Evolutionary conservation across 495 filamentous ascomycete species (phyloP).

Genomic region (Diplogelasinospora grovesii): DNA sequence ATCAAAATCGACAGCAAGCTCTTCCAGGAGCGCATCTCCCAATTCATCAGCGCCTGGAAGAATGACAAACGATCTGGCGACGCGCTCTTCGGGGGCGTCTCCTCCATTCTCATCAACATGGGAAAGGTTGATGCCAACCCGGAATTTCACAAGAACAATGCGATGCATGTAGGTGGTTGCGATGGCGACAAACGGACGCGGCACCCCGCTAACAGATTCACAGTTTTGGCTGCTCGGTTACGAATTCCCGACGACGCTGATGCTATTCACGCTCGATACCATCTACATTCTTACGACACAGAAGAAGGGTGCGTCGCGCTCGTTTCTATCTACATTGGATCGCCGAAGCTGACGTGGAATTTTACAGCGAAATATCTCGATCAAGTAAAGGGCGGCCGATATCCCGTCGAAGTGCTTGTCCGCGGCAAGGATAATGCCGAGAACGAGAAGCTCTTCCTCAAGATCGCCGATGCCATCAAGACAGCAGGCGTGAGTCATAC

Average conservation of each 20-base stretch:
- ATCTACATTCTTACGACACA: conserved; percentile 89
- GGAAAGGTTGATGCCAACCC: conserved; percentile 81
- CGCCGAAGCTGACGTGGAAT: conserved; percentile 17
- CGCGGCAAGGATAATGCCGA: conserved; percentile 82
- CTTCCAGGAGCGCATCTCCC: conserved; percentile 87
- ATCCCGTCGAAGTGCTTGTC: conserved; percentile 82
- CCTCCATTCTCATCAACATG: conserved; percentile 81
- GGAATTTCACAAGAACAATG: conserved; percentile 87
- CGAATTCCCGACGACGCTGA: conserved; percentile 93
- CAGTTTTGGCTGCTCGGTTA: conserved; percentile 99
- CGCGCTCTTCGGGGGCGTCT: conserved; percentile 73
- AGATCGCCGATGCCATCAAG: conserved; percentile 79
- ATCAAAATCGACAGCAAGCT: conserved; percentile 85
- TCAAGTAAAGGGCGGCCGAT: conserved; percentile 82
- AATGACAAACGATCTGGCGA: conserved; percentile 79
- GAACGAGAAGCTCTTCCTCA: conserved; percentile 80
- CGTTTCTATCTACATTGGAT: not conserved
- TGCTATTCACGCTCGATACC: conserved; percentile 81
- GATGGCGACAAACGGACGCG: not conserved
- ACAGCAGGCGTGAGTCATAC: conserved; percentile 65
- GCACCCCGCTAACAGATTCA: conserved; percentile 13
- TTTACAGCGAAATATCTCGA: conserved; percentile 82
- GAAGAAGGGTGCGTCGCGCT: conserved; percentile 71
- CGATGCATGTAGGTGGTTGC: conserved; percentile 70
- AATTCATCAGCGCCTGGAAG: conserved; percentile 88